Evolutionary conservation across 257 asterid species (phyloP).

Genomic region (Solanum piurae): DNA sequence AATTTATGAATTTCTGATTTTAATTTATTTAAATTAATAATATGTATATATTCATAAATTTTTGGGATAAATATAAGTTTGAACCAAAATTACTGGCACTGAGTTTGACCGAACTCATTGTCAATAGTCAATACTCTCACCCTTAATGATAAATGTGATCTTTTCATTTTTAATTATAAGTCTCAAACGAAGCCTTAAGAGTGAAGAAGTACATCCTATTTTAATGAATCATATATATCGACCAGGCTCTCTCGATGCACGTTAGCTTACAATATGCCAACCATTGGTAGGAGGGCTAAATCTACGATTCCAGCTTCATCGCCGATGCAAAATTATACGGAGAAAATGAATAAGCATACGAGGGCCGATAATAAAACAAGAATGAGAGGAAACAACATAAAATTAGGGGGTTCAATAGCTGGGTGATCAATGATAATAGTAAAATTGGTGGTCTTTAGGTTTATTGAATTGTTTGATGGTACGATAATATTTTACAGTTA

Average conservation of each 20-base stretch:
- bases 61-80: not conserved
- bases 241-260: not conserved
- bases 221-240: not conserved
- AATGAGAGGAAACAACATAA: not conserved
- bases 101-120: not conserved
- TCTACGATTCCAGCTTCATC: not conserved
- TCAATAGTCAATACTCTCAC: not conserved
- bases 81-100: not conserved
- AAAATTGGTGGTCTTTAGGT: not conserved
- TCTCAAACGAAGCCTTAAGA: not conserved
- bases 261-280: not conserved
- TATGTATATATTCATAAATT: not conserved
- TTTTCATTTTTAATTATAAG: not conserved
- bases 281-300: not conserved
- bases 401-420: not conserved
- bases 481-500: not conserved
- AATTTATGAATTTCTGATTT: not conserved
- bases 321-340: no score
- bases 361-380: no score
- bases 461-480: not conserved
- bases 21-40: not conserved
- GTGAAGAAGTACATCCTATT: not conserved
- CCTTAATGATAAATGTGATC: not conserved
- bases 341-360: no score
- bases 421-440: not conserved